Base-by-base conservation (phyloP, 768 basidiomycete species). In the Suillus cothurnatus region DNA sequence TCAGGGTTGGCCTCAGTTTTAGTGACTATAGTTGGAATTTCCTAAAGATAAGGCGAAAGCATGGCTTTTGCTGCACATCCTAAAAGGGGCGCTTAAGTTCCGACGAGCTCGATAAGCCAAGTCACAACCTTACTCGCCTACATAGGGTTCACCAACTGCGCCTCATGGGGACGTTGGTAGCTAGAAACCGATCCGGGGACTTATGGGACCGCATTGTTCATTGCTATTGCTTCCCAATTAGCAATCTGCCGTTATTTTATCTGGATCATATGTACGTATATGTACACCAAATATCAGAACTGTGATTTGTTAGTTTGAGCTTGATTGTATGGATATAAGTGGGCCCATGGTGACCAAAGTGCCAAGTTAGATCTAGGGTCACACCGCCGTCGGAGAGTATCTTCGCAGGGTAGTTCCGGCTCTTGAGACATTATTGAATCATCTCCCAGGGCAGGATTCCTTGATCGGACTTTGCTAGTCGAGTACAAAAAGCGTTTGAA, bases 71-170 rank as follows among this genome's bases (percentile, higher is more conserved):
- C 57, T 59, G 57, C 38, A 17, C 34, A 60, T 58, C 55, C 58
- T 53, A 60, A 74, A 76, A 70, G 69, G 75, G 76, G 75, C 76
- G 75, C 71, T 61, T 70, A 77, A 76, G 75, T 49, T 76, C 75
- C 75, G 75, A 68, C 41, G 64, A 53, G 59, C 65, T 62, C 50
- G 68, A 68, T 67, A 67, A 71, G 67, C 61, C 57, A 61, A 49
- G 64, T 52, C 61, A 39, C 52, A 61, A 45, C 41, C n/a, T 65
- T 57, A 65, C 61, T 61, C 45, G 9, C 39, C 19, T 41, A 19
- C 47, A 52, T 32, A 57, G 62, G 26, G 63, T 64, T 36, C 47
- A n/a, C n/a, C n/a, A n/a, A 53, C 56, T 43, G 53, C 49, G 49
- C 63, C 50, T 11, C 12, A 62, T 55, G 50, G 34, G 39, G 49